Conservation (phyloP, 2,329 filamentous ascomycete species). For the Cadophora sp. region DNA sequence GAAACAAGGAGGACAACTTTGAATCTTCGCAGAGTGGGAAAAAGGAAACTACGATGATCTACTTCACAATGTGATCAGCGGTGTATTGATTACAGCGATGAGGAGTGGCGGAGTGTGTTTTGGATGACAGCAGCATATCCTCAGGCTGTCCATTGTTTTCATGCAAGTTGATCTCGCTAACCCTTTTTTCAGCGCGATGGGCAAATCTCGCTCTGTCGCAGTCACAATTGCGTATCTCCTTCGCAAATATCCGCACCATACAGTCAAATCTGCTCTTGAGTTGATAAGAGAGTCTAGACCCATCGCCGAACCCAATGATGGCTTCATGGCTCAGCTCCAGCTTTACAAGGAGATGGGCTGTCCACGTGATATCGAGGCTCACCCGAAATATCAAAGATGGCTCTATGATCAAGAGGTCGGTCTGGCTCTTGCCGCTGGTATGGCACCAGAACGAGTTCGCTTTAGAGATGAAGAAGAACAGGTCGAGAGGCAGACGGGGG, state of each 20-base stretch:
- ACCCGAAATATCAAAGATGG: conserved; percentile 84
- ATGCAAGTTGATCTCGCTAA: conserved; percentile 24
- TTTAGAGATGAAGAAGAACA: conserved; percentile 76
- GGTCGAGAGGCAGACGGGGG: conserved; percentile 36
- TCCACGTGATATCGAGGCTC: conserved; percentile 69
- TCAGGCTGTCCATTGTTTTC: conserved; percentile 2
- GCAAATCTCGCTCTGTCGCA: conserved; percentile 90
- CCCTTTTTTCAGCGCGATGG: conserved; percentile 76
- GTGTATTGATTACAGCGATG: not conserved
- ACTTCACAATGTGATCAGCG: not conserved
- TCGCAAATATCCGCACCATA: conserved; percentile 62
- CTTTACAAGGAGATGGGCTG: conserved; percentile 90
- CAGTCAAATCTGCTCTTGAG: conserved; percentile 63
- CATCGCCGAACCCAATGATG: conserved; percentile 86
- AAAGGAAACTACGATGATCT: not conserved
- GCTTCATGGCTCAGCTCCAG: conserved; percentile 88
- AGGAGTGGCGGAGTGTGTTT: not conserved
- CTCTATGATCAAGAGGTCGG: conserved; percentile 70
- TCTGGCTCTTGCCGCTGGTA: conserved; percentile 72
- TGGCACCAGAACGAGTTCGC: conserved; percentile 80
- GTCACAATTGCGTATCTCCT: conserved; percentile 87
- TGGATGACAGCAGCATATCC: not conserved
- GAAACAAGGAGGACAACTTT: not conserved
- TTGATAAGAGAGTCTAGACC: conserved; percentile 74
- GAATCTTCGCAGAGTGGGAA: not conserved